These are phyloP conservation scores for Didymella sp. DNA, from an alignment of 2,329 filamentous ascomycete genomes.

Conservation along the genomic window DNA sequence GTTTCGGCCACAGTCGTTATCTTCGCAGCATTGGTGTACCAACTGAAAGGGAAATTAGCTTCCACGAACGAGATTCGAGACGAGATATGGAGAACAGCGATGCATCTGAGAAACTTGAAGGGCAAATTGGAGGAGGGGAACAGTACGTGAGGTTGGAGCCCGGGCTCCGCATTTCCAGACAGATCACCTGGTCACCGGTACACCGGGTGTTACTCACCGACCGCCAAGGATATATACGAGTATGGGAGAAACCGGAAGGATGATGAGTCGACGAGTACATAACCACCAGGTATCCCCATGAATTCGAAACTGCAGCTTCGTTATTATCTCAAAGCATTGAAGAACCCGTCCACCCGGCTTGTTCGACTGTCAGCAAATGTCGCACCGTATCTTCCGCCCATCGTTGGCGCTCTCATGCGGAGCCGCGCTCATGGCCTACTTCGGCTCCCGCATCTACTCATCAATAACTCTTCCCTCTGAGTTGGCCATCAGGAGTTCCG, in stretches of 20 bases:
- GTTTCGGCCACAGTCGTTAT: constrained; percentile 11
- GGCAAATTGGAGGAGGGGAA: neutral
- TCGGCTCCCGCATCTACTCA: neutral
- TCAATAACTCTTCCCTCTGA: neutral
- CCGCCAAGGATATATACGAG: neutral
- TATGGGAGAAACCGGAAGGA: neutral
- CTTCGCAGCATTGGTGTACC: constrained; percentile 12
- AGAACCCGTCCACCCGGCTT: too few relatives aligned
- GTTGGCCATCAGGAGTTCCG: neutral
- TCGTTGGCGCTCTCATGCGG: neutral
- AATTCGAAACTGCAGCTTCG: neutral
- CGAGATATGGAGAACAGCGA: neutral
- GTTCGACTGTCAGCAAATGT: neutral
- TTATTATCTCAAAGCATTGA: neutral
- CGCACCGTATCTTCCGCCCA: neutral
- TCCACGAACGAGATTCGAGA: neutral
- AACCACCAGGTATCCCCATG: constrained; percentile 48
- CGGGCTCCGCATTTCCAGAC: neutral
- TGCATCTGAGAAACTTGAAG: neutral
- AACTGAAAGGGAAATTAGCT: neutral
- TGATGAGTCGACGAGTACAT: neutral
- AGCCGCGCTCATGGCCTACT: neutral
- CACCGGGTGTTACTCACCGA: constrained; percentile 39
- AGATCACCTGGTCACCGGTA: constrained; percentile 17
- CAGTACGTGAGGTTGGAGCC: neutral